Conservation (phyloP, 2,329 filamentous ascomycete genomes). For the Tetracladium maxilliforme region DNA sequence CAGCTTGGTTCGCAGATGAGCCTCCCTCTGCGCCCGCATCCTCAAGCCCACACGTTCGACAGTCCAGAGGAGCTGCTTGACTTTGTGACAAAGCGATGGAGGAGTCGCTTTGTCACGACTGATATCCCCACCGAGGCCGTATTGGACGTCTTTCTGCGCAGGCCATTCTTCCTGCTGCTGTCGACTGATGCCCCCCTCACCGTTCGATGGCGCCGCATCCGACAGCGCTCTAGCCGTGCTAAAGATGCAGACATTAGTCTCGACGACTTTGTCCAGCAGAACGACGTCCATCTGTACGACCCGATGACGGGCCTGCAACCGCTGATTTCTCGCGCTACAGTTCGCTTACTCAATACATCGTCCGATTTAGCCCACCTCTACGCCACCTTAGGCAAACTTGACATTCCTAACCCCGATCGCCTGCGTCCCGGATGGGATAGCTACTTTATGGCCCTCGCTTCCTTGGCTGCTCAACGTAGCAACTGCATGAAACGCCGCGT, state of each 20-base stretch:
- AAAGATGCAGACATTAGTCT: constrained; percentile 18
- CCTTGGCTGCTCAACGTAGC: constrained; percentile 73
- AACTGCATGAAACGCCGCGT: constrained; percentile 99
- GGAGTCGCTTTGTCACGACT: constrained; percentile 70
- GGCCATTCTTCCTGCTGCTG: constrained; percentile 87
- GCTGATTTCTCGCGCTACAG: constrained; percentile 66
- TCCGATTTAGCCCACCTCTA: constrained; percentile 57
- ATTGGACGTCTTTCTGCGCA: constrained; percentile 59
- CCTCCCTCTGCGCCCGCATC: no score
- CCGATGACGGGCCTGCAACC: constrained; percentile 50
- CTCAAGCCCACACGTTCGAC: constrained; percentile 33
- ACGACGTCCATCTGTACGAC: constrained; percentile 66
- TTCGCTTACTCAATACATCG: constrained; percentile 78
- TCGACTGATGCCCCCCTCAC: constrained; percentile 83
- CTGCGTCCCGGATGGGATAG: constrained; percentile 87
- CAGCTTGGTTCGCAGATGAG: no score
- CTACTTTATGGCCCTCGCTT: constrained; percentile 97
- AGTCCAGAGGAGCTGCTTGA: constrained; percentile 58
- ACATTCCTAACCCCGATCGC: constrained; percentile 65
- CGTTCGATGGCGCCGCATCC: constrained; percentile 70
- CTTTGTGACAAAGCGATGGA: constrained; percentile 77
- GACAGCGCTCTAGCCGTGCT: constrained; percentile 24
- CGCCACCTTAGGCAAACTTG: constrained; percentile 54
- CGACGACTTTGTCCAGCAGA: constrained; percentile 39
- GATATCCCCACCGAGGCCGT: constrained; percentile 61